A percentile compares a stretch with the other conserved stretches of the same genome.
Evolutionary conservation across 2,329 filamentous ascomycete species (phyloP).

Genomic region (Colletotrichum acutatum): DNA sequence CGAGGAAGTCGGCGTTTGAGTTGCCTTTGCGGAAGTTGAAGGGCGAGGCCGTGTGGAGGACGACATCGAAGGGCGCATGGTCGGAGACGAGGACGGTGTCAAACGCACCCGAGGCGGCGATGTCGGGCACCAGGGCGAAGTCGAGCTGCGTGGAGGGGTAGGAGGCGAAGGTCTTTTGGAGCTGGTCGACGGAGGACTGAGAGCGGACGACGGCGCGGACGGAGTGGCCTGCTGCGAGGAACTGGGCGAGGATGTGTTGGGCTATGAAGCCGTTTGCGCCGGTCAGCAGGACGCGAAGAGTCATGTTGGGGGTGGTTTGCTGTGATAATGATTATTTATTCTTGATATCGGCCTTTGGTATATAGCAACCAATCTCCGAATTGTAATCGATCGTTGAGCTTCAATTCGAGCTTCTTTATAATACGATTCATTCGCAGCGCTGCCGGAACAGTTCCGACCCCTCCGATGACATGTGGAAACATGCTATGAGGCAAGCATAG

Average conservation of each 20-base stretch:
- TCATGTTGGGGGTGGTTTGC: background rate
- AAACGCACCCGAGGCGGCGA: slow-evolving; percentile 46
- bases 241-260: slow-evolving; percentile 49
- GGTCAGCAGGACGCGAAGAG: slow-evolving; percentile 43
- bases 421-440: too few species aligned
- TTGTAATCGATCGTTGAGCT: too few species aligned
- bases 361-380: too few species aligned
- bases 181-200: background rate
- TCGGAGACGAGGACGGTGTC: slow-evolving; percentile 46
- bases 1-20: slow-evolving; percentile 59
- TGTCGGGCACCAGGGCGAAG: slow-evolving; percentile 47
- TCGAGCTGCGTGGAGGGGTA: slow-evolving; percentile 34
- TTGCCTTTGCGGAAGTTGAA: slow-evolving; percentile 74
- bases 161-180: slow-evolving; percentile 4
- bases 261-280: slow-evolving; percentile 56
- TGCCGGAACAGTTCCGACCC: too few species aligned
- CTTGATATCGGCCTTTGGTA: too few species aligned
- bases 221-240: slow-evolving; percentile 48
- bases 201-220: slow-evolving; percentile 53
- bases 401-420: too few species aligned
- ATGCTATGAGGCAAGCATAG: background rate
- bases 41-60: slow-evolving; percentile 80
- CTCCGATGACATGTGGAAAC: background rate
- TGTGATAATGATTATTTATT: too few species aligned
- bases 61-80: slow-evolving; percentile 72